Evolutionary conservation across 2,329 filamentous ascomycete species (phyloP).

Genomic region (Tolypocladium tundrense): DNA sequence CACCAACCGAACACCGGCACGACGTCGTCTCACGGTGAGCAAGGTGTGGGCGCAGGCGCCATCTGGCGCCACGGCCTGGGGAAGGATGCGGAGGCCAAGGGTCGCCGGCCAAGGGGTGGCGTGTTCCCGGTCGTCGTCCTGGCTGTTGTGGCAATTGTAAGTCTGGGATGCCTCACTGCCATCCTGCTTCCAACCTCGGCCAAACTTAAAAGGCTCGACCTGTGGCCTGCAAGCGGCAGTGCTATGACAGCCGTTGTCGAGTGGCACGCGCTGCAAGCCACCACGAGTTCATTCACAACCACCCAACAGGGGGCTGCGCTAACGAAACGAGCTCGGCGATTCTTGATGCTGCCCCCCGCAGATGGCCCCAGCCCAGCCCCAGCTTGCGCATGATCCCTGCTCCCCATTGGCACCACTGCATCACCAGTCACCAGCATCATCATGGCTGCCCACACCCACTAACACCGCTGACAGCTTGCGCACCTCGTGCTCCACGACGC

Average conservation of each 20-base stretch:
- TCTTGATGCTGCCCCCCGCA: constrained; percentile 1
- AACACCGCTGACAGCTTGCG: constrained; percentile 27
- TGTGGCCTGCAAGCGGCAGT: background rate
- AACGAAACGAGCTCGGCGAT: background rate
- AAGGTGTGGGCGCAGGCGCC: background rate
- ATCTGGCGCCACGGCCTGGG: background rate
- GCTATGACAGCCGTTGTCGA: background rate
- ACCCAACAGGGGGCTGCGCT: background rate
- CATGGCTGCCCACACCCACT: constrained; percentile 3
- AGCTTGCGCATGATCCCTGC: constrained; percentile 1
- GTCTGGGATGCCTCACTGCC: background rate
- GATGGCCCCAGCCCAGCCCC: background rate
- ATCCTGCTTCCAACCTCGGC: background rate
- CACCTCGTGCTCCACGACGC: constrained; percentile 42
- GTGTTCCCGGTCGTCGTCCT: background rate
- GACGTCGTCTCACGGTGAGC: background rate
- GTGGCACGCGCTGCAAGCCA: background rate
- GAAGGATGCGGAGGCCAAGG: background rate
- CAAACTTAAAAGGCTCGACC: background rate
- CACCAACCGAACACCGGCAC: background rate
- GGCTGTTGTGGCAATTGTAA: background rate
- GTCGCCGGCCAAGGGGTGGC: background rate
- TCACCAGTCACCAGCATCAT: background rate
- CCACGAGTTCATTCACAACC: background rate
- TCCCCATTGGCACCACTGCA: constrained; percentile 3